Evolutionary conservation across 1,284 basidiomycete genomes (phyloP).

Genomic region (Lignosus rhinocerotis): DNA sequence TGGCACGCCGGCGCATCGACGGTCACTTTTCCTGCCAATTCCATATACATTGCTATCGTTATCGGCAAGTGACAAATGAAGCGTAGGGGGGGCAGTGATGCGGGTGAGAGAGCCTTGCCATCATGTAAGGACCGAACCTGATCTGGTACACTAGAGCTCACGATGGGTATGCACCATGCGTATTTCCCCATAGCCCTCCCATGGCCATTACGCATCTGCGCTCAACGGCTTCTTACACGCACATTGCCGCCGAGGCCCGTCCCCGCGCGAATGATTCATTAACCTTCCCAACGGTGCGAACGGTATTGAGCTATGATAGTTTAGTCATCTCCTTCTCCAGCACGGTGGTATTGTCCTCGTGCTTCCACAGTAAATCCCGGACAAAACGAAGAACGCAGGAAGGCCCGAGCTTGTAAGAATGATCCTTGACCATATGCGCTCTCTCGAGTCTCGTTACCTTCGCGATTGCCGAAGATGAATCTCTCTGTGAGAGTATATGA

Average conservation of each 20-base stretch:
- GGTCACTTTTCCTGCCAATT: no score
- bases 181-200: conserved; percentile 44
- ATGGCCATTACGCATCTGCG: neutral
- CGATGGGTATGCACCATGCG: conserved; percentile 53
- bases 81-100: no score
- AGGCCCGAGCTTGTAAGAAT: no score
- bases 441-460: no score
- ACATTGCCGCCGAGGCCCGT: neutral
- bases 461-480: no score
- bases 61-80: no score
- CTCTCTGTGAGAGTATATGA: no score
- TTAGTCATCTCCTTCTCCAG: neutral
- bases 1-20: no score
- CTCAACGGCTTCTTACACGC: neutral
- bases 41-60: no score
- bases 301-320: neutral
- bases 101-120: neutral
- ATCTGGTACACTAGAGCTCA: conserved; percentile 53
- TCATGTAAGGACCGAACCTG: conserved; percentile 39
- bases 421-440: no score
- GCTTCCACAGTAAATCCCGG: neutral
- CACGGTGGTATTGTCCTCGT: neutral
- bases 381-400: no score
- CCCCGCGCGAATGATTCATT: neutral
- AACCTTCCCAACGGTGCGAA: neutral